Evolutionary conservation across 225 moss, liverwort and hornwort species (phyloP).

Genomic region (Anthoceros angustus): DNA sequence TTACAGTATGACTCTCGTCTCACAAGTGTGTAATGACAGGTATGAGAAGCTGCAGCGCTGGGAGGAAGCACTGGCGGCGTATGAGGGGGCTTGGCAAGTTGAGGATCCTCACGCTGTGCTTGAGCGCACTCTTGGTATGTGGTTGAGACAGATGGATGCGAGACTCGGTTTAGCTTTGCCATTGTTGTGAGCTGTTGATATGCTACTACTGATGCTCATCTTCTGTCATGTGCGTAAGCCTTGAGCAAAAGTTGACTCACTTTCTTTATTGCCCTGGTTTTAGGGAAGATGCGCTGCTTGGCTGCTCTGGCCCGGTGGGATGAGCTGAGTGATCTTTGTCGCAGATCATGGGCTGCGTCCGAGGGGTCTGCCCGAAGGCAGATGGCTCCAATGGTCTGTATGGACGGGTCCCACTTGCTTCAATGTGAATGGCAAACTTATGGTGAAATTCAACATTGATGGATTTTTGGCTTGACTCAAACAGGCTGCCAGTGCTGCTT

Average conservation of each 20-base stretch:
- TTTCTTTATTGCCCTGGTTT: no score
- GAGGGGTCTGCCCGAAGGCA: slow-evolving; percentile 73
- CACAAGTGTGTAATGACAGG: slow-evolving; percentile 25
- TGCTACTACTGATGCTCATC: background rate
- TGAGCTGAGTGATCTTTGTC: slow-evolving; percentile 64
- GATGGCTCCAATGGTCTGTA: slow-evolving; percentile 89
- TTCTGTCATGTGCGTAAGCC: slow-evolving; percentile 5
- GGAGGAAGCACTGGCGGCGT: slow-evolving; percentile 74
- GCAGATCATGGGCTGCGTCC: slow-evolving; percentile 74
- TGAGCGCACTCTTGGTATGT: slow-evolving; percentile 71
- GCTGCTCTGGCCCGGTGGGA: slow-evolving; percentile 95
- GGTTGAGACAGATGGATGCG: no score
- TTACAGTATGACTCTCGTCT: background rate
- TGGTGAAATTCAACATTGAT: slow-evolving; percentile 1
- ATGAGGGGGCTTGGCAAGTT: slow-evolving; percentile 34
- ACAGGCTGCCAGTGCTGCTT: slow-evolving; percentile 95
- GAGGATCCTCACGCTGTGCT: slow-evolving; percentile 46
- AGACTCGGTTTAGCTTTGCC: no score
- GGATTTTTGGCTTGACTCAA: background rate
- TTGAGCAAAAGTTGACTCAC: slow-evolving; percentile 3
- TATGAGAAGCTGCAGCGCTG: slow-evolving; percentile 95
- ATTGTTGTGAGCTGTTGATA: no score
- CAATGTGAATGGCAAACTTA: background rate
- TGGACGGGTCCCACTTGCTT: background rate
- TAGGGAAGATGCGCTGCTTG: slow-evolving; percentile 94